These are phyloP conservation scores for Plasmodium coatneyi DNA, from an alignment of 169 alveolate genomes.

Conservation along the genomic window DNA sequence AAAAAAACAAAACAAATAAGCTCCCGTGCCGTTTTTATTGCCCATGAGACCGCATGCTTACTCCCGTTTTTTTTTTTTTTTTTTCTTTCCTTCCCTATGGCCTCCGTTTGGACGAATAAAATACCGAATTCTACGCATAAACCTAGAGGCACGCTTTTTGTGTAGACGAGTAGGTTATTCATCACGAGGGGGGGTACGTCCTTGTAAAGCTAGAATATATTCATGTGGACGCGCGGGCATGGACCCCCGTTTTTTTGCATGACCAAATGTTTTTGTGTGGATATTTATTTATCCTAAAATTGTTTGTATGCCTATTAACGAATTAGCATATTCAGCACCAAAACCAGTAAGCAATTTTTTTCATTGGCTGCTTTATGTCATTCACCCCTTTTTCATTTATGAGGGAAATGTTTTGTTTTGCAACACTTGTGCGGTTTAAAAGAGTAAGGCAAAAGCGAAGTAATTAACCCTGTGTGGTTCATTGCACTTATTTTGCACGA, in stretches of 20 bases:
- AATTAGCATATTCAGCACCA: neutral
- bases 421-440: neutral
- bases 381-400: neutral
- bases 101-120: neutral
- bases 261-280: neutral
- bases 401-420: neutral
- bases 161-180: neutral
- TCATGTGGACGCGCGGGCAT: neutral
- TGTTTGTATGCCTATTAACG: neutral
- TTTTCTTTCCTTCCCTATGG: neutral
- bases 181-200: neutral
- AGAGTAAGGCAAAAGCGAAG: neutral
- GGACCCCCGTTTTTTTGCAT: neutral
- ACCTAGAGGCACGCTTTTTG: neutral
- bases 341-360: neutral
- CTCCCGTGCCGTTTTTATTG: neutral
- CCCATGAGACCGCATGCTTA: neutral
- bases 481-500: constrained; percentile 68
- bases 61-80: neutral
- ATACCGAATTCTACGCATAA: neutral
- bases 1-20: neutral
- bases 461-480: neutral
- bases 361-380: neutral
- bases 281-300: neutral
- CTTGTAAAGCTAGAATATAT: neutral